Conservation (phyloP, 306 rosid species). For the Chamaecrista fasciculata region DNA sequence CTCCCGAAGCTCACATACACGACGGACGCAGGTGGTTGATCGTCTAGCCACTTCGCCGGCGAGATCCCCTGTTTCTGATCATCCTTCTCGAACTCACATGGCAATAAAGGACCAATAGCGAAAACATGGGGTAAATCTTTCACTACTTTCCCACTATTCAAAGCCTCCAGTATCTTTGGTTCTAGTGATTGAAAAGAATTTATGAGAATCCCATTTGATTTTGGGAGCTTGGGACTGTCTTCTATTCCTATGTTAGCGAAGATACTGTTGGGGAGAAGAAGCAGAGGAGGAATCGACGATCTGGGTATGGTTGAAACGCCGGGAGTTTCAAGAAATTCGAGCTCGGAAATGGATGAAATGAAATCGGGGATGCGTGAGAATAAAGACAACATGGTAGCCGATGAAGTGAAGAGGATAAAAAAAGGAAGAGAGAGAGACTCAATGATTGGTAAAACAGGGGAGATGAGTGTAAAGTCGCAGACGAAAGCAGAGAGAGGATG, state of each 20-base stretch:
- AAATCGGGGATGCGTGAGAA: conserved; percentile 31
- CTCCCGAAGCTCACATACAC: conserved; percentile 60
- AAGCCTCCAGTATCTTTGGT: conserved; percentile 12
- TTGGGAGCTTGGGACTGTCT: conserved; percentile 30
- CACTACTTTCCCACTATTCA: conserved; percentile 25
- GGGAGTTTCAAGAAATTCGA: conserved; percentile 29
- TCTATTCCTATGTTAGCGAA: conserved; percentile 6
- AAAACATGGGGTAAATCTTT: conserved; percentile 37
- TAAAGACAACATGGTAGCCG: conserved; percentile 45
- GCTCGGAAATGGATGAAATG: conserved; percentile 1
- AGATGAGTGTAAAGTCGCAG: conserved; percentile 34
- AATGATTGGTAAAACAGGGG: conserved; percentile 36
- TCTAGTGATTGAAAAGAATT: conserved; percentile 41
- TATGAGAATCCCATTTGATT: conserved; percentile 35
- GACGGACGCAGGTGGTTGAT: conserved; percentile 42
- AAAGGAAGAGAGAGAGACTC: conserved; percentile 35
- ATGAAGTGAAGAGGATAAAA: conserved; percentile 44
- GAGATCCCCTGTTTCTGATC: background rate
- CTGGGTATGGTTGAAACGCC: conserved; percentile 32
- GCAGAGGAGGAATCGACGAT: conserved; percentile 39
- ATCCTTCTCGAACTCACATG: conserved; percentile 39
- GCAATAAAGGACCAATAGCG: conserved; percentile 34
- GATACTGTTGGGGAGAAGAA: conserved; percentile 10
- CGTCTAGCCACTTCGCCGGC: conserved; percentile 42
- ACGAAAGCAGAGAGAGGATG: conserved; percentile 51